phyloP scores from a whole-genome alignment of 2,329 filamentous ascomycete genomes.

The Venturia pyrina region DNA sequence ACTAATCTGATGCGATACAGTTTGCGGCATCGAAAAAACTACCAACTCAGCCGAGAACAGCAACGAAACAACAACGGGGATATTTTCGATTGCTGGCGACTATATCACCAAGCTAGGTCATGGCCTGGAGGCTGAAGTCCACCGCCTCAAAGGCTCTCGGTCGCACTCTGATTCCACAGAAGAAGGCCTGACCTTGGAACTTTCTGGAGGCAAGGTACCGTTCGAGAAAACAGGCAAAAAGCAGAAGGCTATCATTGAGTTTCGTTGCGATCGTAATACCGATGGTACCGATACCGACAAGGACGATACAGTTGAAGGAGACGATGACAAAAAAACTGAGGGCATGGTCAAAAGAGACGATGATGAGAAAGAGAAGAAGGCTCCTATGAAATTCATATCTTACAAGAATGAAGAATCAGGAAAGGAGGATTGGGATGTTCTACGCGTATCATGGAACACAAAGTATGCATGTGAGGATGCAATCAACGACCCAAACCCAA shows the following conservation, averaged over 20 bases:
- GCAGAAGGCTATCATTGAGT: constrained; percentile 74
- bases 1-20: constrained; percentile 30
- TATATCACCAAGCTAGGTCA: constrained; percentile 49
- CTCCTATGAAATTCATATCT: constrained; percentile 65
- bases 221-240: constrained; percentile 37
- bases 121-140: constrained; percentile 40
- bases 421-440: constrained; percentile 46
- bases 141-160: constrained; percentile 4
- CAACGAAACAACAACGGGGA: constrained; percentile 33
- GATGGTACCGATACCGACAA: constrained; percentile 29
- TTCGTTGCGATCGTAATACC: constrained; percentile 58
- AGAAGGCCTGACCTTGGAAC: constrained; percentile 61
- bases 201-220: constrained; percentile 49
- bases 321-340: constrained; percentile 17
- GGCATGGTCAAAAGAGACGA: constrained; percentile 20
- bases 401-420: constrained; percentile 48
- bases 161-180: constrained; percentile 53
- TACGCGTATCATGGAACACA: constrained; percentile 76
- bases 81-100: constrained; percentile 67
- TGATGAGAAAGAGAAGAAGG: constrained; percentile 23
- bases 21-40: constrained; percentile 62
- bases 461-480: constrained; percentile 67
- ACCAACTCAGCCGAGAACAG: constrained; percentile 21
- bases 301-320: constrained; percentile 39
- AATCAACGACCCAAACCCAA: constrained; percentile 31